Conservation (phyloP, 2,329 filamentous ascomycete genomes). For the Pseudofabraea citricarpa region DNA sequence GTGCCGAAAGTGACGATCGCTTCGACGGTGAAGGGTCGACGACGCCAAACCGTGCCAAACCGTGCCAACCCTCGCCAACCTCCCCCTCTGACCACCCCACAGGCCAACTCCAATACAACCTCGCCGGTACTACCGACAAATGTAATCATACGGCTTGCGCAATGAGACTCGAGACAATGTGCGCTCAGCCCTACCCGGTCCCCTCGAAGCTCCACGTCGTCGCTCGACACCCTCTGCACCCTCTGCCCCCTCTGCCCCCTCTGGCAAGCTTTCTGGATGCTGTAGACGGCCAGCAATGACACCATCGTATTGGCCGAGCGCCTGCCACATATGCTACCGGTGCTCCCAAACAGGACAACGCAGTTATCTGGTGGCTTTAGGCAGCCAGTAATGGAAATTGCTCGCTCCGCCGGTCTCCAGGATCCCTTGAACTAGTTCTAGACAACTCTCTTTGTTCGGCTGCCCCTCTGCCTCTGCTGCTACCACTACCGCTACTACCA, state of each 20-base stretch:
- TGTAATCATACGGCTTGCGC: no score
- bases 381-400: not conserved
- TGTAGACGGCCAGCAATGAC: no score
- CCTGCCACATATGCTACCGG: not conserved
- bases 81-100: not conserved
- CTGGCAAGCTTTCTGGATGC: no score
- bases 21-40: not conserved
- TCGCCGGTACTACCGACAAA: not conserved
- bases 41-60: no score
- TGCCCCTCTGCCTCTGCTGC: no score
- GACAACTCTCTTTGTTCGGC: no score
- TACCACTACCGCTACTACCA: no score
- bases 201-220: not conserved
- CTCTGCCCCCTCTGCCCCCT: not conserved
- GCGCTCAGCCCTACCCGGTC: constrained; percentile 20
- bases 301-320: not conserved
- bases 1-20: not conserved
- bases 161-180: no score
- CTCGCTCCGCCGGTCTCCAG: not conserved
- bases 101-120: not conserved
- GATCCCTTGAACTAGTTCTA: no score
- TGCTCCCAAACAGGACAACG: no score
- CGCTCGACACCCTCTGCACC: not conserved
- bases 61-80: not conserved
- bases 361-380: not conserved